These are phyloP conservation scores for Trifolium pratense DNA, from an alignment of 306 rosid species.

Conservation along the genomic window DNA sequence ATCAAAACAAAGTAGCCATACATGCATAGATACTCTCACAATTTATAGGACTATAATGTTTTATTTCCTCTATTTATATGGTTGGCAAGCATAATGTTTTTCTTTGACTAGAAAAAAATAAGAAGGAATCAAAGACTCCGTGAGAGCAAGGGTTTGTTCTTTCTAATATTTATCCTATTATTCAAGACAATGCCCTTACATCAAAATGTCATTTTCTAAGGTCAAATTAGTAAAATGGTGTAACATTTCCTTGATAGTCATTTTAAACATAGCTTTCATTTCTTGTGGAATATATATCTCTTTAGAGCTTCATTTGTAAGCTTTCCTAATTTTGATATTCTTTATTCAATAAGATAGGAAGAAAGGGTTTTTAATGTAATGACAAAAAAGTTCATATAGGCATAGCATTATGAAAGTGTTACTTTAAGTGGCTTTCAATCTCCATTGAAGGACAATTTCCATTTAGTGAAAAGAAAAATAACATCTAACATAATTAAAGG, in stretches of 20 bases:
- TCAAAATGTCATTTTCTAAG: slow-evolving; percentile 56
- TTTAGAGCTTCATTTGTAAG: slow-evolving; percentile 54
- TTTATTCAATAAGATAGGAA: slow-evolving; percentile 47
- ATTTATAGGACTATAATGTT: slow-evolving; percentile 33
- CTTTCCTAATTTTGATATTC: slow-evolving; percentile 60
- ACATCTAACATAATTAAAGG: slow-evolving; percentile 43
- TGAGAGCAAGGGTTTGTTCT: slow-evolving; percentile 42
- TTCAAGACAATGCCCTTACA: slow-evolving; percentile 38
- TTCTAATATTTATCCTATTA: slow-evolving; percentile 39
- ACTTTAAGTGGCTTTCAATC: slow-evolving; percentile 61
- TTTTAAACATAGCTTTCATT: slow-evolving; percentile 46
- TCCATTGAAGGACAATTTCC: slow-evolving; percentile 54
- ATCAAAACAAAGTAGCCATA: neutral
- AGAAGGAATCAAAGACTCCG: slow-evolving; percentile 52
- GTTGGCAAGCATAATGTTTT: slow-evolving; percentile 43
- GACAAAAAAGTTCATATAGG: slow-evolving; percentile 55
- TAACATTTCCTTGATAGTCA: slow-evolving; percentile 47
- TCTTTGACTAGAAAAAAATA: slow-evolving; percentile 43
- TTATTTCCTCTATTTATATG: slow-evolving; percentile 39
- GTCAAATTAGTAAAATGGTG: slow-evolving; percentile 43
- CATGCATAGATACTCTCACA: slow-evolving; percentile 7
- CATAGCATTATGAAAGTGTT: slow-evolving; percentile 50
- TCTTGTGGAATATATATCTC: slow-evolving; percentile 63
- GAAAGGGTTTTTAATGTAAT: slow-evolving; percentile 44
- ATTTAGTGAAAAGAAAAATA: slow-evolving; percentile 45